Evolutionary conservation across 2,329 filamentous ascomycete genomes (phyloP).

Genomic region (Biscogniauxia mediterranea): DNA sequence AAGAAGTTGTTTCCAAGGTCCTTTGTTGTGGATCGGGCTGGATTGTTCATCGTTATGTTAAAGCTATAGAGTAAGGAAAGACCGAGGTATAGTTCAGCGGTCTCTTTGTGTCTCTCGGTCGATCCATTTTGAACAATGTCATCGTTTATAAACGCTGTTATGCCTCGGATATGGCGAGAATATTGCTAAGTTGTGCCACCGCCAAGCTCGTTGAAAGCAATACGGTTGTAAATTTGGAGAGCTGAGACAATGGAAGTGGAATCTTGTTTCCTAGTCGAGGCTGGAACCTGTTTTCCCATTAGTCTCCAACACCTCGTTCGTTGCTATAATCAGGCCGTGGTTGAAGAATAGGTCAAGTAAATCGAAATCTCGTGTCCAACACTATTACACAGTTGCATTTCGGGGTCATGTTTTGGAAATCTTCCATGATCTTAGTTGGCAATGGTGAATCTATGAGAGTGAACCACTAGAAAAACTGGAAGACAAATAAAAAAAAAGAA

Average conservation of each 20-base stretch:
- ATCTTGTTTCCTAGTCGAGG: too few species aligned
- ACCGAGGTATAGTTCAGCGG: neutral
- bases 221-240: too few species aligned
- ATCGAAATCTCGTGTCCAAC: neutral
- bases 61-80: neutral
- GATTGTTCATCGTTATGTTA: neutral
- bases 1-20: too few species aligned
- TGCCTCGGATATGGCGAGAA: too few species aligned
- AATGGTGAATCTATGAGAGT: conserved; percentile 25
- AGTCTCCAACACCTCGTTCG: too few species aligned
- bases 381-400: neutral
- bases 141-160: neutral
- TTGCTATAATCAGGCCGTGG: too few species aligned
- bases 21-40: too few species aligned
- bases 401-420: conserved; percentile 12
- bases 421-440: conserved; percentile 22
- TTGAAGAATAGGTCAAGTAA: neutral
- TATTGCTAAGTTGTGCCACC: too few species aligned
- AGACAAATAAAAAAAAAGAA: conserved; percentile 5
- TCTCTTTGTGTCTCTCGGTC: too few species aligned
- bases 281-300: too few species aligned
- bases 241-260: too few species aligned
- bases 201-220: too few species aligned
- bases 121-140: neutral
- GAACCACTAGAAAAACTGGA: conserved; percentile 19